Percentiles rank a stretch among this genome's conserved stretches.
Evolutionary conservation across 73 alveolate genomes (phyloP).

Genomic region (Paramecium caudatum): DNA sequence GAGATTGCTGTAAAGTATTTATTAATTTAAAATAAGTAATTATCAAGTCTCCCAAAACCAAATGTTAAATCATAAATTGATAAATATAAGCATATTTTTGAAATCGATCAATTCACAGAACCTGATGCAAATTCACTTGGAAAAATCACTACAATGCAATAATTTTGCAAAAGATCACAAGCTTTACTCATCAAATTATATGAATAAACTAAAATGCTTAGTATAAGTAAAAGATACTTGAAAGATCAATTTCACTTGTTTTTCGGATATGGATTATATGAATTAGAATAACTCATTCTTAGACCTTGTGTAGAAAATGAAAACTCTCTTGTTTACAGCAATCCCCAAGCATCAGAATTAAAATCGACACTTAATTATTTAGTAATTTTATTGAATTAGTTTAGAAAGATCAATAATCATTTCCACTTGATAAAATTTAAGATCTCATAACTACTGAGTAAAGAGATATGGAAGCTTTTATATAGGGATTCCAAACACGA

Average conservation of each 20-base stretch:
- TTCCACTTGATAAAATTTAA: slow-evolving; percentile 35
- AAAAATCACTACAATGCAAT: slow-evolving; percentile 17
- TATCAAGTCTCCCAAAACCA: slow-evolving; percentile 27
- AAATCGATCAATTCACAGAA: not conserved
- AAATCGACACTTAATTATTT: slow-evolving; percentile 17
- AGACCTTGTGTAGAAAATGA: not conserved
- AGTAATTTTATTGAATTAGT: not conserved
- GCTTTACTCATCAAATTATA: slow-evolving; percentile 11
- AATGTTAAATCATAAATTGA: slow-evolving; percentile 16
- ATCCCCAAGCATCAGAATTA: slow-evolving; percentile 47
- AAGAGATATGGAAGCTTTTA: slow-evolving; percentile 50
- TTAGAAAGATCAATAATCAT: not conserved
- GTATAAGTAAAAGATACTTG: slow-evolving; percentile 21
- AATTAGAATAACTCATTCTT: not conserved
- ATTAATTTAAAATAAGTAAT: not conserved
- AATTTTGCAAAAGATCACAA: slow-evolving; percentile 7
- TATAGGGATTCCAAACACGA: slow-evolving; percentile 31
- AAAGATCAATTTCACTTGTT: not conserved
- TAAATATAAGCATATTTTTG: slow-evolving; percentile 38
- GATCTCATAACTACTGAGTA: slow-evolving; percentile 47
- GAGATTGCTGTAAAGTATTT: not conserved
- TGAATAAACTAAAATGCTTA: slow-evolving; percentile 19
- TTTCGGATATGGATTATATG: slow-evolving; percentile 2
- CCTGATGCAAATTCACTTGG: not conserved
- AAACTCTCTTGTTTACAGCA: not conserved